These are phyloP conservation scores for Tulasnella sp. DNA, from an alignment of 768 basidiomycete species.

Conservation along the genomic window DNA sequence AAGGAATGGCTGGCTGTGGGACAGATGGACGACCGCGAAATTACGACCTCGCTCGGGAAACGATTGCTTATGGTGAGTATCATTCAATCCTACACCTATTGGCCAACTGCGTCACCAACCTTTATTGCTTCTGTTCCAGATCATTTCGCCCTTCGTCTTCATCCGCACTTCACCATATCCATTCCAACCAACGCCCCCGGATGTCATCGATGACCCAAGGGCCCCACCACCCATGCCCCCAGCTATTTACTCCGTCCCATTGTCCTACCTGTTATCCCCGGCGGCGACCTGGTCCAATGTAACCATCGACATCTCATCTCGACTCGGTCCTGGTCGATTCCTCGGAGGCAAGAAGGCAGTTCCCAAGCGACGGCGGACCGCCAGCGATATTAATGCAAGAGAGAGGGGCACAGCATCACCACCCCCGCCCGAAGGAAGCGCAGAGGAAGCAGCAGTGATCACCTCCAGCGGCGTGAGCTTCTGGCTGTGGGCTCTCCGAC, in stretches of 20 bases:
- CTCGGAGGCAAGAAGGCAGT: background rate
- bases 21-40: conserved; percentile 96
- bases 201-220: conserved; percentile 37
- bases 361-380: background rate
- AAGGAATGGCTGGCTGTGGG: conserved; percentile 85
- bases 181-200: conserved; percentile 37
- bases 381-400: background rate
- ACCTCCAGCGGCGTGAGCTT: conserved; percentile 27
- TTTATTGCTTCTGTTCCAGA: conserved; percentile 31
- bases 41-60: conserved; percentile 96
- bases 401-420: background rate
- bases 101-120: background rate
- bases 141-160: conserved; percentile 21
- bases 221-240: conserved; percentile 45
- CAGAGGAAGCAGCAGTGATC: conserved; percentile 25
- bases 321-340: conserved; percentile 68
- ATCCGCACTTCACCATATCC: conserved; percentile 21
- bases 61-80: conserved; percentile 87
- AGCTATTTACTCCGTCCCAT: conserved; percentile 82
- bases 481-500: conserved; percentile 30
- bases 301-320: conserved; percentile 91
- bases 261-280: conserved; percentile 52
- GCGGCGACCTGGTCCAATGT: conserved; percentile 80
- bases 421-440: conserved; percentile 26
- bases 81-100: background rate